phyloP scores from a whole-genome alignment of 179 eudicot genomes.

The Beta corolliflora region DNA sequence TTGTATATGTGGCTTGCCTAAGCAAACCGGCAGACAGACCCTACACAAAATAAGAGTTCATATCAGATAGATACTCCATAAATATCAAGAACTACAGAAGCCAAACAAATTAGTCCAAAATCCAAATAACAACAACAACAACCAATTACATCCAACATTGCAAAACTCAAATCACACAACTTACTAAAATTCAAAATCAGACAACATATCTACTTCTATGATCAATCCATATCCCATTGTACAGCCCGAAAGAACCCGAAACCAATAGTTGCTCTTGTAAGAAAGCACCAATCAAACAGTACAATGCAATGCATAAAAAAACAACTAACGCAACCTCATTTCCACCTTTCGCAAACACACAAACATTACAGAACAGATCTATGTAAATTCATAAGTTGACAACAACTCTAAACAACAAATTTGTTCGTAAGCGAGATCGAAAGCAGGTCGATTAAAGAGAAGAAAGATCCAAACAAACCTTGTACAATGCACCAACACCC shows the following conservation, averaged over 20 bases:
- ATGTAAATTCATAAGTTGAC: neutral
- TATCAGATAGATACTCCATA: neutral
- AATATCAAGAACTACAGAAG: neutral
- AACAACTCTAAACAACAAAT: neutral
- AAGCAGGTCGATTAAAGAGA: neutral
- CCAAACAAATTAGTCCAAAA: neutral
- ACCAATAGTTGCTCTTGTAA: neutral
- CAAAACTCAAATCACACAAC: neutral
- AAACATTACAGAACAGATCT: neutral
- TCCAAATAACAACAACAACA: neutral
- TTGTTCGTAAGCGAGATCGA: neutral
- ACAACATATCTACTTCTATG: neutral
- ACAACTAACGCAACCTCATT: neutral
- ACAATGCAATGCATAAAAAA: neutral
- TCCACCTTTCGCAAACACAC: neutral
- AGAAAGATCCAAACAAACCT: conserved; percentile 38
- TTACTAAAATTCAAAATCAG: neutral
- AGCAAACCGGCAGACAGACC: conserved; percentile 63
- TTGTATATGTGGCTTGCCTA: conserved; percentile 63
- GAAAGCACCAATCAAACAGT: neutral
- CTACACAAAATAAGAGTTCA: conserved; percentile 27
- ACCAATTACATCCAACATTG: neutral
- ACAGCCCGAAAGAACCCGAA: neutral
- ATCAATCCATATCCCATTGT: neutral
- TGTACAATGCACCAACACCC: conserved; percentile 61